Conservation (phyloP, 2,329 filamentous ascomycete genomes). For the Sclerotinia minor region DNA sequence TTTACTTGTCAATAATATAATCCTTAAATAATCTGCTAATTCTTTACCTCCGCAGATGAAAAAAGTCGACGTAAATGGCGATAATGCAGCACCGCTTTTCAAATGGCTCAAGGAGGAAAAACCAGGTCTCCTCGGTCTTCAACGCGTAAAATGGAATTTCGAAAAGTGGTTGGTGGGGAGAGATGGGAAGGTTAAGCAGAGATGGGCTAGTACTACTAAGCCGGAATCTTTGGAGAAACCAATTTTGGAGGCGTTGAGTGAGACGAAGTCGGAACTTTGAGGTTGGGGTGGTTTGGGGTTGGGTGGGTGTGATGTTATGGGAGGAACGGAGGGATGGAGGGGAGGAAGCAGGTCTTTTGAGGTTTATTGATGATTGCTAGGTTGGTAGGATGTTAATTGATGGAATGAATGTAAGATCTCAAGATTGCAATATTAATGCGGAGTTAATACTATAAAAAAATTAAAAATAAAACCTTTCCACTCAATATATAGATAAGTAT, state of each 20-base stretch:
- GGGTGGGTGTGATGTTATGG: background rate
- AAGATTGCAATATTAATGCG: too few species aligned
- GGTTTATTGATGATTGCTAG: too few species aligned
- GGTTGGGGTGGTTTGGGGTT: too few species aligned
- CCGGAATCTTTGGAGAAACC: conserved; percentile 75
- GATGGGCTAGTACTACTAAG: conserved; percentile 88
- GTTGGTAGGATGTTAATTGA: too few species aligned
- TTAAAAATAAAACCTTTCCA: too few species aligned
- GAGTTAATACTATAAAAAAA: too few species aligned
- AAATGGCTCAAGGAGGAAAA: conserved; percentile 73
- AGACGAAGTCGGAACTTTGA: conserved; percentile 29
- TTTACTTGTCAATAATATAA: accelerated
- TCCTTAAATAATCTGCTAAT: background rate
- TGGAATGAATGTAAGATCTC: too few species aligned
- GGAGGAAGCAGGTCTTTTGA: too few species aligned
- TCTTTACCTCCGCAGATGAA: conserved; percentile 49
- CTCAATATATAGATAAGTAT: too few species aligned
- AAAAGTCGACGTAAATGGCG: conserved; percentile 94
- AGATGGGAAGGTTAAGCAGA: conserved; percentile 79
- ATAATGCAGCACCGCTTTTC: conserved; percentile 74
- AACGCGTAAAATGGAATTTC: conserved; percentile 98
- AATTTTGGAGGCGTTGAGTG: conserved; percentile 65
- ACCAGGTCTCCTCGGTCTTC: conserved; percentile 82
- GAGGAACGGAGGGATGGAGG: too few species aligned
- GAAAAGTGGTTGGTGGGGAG: conserved; percentile 92